Base-by-base conservation (phyloP, 2,329 filamentous ascomycete genomes). In the Alternaria incomplexa region DNA sequence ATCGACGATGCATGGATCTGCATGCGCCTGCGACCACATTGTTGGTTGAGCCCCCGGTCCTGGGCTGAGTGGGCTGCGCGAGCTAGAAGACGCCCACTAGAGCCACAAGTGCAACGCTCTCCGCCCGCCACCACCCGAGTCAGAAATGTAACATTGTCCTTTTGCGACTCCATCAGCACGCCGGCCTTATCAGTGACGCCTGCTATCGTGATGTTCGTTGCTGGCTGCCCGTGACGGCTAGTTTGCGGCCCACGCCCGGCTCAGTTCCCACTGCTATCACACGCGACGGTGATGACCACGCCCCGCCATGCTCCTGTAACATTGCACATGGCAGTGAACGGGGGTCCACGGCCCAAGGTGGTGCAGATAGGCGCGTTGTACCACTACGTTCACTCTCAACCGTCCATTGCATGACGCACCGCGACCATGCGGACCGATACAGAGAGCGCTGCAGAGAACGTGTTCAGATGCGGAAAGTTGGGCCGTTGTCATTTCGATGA, bases 341-440 rank as follows among this genome's bases (percentile, higher is more conserved):
- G 48, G 43, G 59, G 46, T 45, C 40, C 36, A 20, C 50, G 53
- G 45, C 53, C 63, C 32, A 58, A 60, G 48, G 54, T 46, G 65
- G 53, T 30, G 50, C 51, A 70, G 70, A 75, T 73, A 71, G 68
- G 66, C 70, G 67, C 63, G 70, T 74, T 73, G 75, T 75, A 75
- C 65, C 23, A 74, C 75, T 66, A 75, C 58, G 69, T 71, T 73
- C 68, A 73, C 74, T 51, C 66, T 32, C 48, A 57, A 58, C 68
- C 67, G 55, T 66, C 69, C 73, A 71, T 73, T 51, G 67, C 70
- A 56, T 68, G 67, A 71, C 71, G 67, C 62, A 58, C 55, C 58
- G 64, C 58, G 67, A 69, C 62, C 60, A 61, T 12, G 48, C 48
- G 58, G 36, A 45, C 54, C 63, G 58, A 53, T 60, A 50, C 15